Percentiles rank a stretch among this genome's conserved stretches.
Conservation (phyloP, 208 protist species). For the Leishmania aethiopica region DNA sequence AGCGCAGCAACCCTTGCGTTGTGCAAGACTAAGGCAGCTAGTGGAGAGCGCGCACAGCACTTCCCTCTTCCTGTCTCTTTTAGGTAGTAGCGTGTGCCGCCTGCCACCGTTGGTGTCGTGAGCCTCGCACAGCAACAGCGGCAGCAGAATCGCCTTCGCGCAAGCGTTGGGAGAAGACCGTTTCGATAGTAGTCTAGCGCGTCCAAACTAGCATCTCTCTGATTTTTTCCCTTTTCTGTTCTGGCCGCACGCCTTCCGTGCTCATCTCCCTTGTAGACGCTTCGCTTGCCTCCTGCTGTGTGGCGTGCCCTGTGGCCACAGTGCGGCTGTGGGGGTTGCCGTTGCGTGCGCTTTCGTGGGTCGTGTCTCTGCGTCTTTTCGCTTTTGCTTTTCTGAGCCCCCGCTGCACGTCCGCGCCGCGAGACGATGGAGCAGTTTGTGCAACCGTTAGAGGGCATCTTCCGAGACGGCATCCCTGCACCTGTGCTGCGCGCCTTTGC, state of each 20-base stretch:
- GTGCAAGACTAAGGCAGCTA: background rate
- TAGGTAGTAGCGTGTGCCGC: background rate
- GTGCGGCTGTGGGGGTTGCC: background rate
- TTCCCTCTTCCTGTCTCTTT: background rate
- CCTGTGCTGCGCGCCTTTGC: conserved; percentile 90
- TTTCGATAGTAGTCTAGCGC: background rate
- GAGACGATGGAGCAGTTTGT: conserved; percentile 81
- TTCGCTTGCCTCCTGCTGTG: background rate
- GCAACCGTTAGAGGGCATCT: conserved; percentile 88
- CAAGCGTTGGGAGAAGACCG: background rate
- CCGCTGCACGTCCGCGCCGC: background rate
- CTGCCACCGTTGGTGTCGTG: too few relatives aligned
- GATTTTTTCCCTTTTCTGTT: background rate
- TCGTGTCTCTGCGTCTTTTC: too few relatives aligned
- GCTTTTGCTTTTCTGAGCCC: too few relatives aligned
- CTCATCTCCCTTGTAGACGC: background rate
- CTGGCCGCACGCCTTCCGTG: background rate
- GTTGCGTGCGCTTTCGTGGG: background rate
- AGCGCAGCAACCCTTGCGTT: background rate
- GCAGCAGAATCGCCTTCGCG: background rate
- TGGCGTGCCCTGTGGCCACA: background rate
- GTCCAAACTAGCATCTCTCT: too few relatives aligned
- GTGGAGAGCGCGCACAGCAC: background rate
- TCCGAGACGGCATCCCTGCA: conserved; percentile 90
- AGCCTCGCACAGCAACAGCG: background rate